Base-by-base conservation (phyloP, 176 grass and related monocot genomes). In the Aegilops tauschii region DNA sequence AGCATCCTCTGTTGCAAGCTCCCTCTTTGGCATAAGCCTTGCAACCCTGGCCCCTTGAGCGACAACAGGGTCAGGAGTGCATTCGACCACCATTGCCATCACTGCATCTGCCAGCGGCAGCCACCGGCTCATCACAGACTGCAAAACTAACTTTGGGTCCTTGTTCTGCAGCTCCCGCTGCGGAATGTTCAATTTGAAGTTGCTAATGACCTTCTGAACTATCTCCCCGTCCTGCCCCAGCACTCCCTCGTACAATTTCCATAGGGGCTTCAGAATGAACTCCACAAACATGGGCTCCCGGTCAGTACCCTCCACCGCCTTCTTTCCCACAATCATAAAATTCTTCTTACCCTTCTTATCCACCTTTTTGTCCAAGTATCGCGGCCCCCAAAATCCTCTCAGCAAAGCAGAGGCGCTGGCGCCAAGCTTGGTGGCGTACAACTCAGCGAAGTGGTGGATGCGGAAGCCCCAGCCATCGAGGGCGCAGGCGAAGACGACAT, bases 381-480 rank as follows among this genome's bases (percentile, higher is more conserved):
- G 77, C 1, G 93, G 93, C 0, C 93, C 96, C 96, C 96, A 98
- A 6, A 98, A 82, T 34, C 91, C 96, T 88, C 71, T 94, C 8
- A 98, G 50, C 82, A 98, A 18, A 52, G 73, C 73, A 30, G 73
- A 76, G 42, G 73, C 42, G 28, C 73, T 52, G 47, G 73, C 73
- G 16, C 47, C 73, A 10, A 56, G 73, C 47, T 77, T 52, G 28
- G 47, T 77, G 73, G 96, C 91, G 52, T 94, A 98, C 32, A 98
- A 62, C 10, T 93, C 80, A 0, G 90, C 93, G 78, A 98, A 96
- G 12, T 96, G 93, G 34, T 89, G 87, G 75, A 88, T 88, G 20
- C 93, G 87, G 86, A 98, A 98, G 61, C 96, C 96, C 96, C 96
- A 98, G 64, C 96, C 96, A 13, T 98, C 93, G 35, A 96, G 88